These are phyloP conservation scores for Phytophthora rubi DNA, from an alignment of 352 stramenopile species.

Conservation along the genomic window DNA sequence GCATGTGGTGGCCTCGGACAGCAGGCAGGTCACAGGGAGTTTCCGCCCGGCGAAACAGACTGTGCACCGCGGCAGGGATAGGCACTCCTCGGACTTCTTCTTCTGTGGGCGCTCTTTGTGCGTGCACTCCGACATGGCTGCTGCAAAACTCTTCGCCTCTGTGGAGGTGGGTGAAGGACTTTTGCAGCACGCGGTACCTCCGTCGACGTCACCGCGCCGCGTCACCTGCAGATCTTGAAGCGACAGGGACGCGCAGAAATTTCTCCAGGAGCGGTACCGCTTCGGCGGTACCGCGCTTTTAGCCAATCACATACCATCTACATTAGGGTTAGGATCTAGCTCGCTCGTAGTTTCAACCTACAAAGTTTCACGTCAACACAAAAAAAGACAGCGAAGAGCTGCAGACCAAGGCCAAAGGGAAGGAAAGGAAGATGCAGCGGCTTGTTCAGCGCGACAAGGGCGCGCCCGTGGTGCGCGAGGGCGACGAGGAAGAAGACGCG, in stretches of 20 bases:
- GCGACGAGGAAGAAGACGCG: constrained; percentile 24
- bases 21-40: too few relatives aligned
- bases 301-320: neutral
- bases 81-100: neutral
- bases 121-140: neutral
- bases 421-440: constrained; percentile 23
- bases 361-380: constrained; percentile 10
- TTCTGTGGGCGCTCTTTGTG: constrained; percentile 4
- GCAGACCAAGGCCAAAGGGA: neutral
- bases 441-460: constrained; percentile 35
- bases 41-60: neutral
- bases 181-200: constrained; percentile 3
- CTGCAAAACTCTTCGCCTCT: neutral
- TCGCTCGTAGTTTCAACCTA: neutral
- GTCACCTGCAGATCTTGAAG: constrained; percentile 21
- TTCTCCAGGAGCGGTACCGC: neutral
- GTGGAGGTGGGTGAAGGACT: neutral
- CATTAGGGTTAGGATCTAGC: neutral
- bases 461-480: constrained; percentile 21
- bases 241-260: neutral
- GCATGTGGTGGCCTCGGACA: neutral
- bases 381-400: constrained; percentile 24
- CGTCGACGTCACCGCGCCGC: neutral
- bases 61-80: constrained; percentile 13
- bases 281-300: neutral